Conservation (phyloP, 257 asterid species). For the Solanum piurae region DNA sequence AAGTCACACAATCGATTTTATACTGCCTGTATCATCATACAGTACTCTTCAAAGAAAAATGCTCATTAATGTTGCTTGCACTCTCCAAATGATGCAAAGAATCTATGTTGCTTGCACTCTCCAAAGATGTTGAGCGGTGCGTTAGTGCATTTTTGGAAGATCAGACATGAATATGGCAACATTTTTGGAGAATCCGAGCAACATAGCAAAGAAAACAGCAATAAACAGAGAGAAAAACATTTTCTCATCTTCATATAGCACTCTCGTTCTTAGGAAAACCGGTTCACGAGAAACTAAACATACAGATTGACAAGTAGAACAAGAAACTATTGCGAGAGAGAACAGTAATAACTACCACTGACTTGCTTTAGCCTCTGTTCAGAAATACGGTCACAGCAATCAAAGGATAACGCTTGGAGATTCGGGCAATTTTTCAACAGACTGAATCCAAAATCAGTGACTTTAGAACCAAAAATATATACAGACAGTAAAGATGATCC, state of each 20-base stretch:
- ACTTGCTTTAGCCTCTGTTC: constrained; percentile 58
- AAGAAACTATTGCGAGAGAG: background rate
- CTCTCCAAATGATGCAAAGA: background rate
- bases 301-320: background rate
- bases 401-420: constrained; percentile 55
- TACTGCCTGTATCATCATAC: background rate
- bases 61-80: background rate
- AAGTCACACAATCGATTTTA: background rate
- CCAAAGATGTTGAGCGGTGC: background rate
- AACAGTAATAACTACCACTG: constrained; percentile 31
- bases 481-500: constrained; percentile 70
- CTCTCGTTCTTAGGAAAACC: background rate
- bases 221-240: background rate
- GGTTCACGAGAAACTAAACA: background rate
- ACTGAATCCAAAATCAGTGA: constrained; percentile 59
- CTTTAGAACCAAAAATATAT: constrained; percentile 68
- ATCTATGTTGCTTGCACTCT: background rate
- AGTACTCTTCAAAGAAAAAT: background rate
- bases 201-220: background rate
- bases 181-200: background rate
- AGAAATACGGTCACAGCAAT: constrained; percentile 64
- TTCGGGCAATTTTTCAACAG: constrained; percentile 49
- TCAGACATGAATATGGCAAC: background rate
- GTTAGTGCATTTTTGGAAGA: background rate
- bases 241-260: background rate